Evolutionary conservation across 495 filamentous ascomycete genomes (phyloP), one percentile per base, ranked within the genome.

Genomic region (Bathelium albidoporum): DNA sequence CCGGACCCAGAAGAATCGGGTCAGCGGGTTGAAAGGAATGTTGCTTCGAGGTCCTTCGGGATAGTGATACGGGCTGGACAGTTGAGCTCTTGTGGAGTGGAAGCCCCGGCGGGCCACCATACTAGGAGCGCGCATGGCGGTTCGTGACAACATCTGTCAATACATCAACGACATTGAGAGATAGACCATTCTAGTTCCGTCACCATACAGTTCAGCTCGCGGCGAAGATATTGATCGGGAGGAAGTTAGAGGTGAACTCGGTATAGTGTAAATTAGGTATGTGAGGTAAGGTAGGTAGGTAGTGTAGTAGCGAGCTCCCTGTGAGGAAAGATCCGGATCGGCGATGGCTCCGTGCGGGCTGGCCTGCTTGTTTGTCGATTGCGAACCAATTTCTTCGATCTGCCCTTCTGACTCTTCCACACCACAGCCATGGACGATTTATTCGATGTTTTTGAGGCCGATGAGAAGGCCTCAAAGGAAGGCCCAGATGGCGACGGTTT

Each of bases 31-130:
- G 86, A 98, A 98, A 65, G 94, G 94, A 64, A 98, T 79, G 82
- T 96, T 97, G 81, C 83, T 86, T 73, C 86, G 85, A 70, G 95
- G 94, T 61, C 94, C 95, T 82, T 97, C 95, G 65, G 92, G 89
- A 81, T 98, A 98, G 82, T 98, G 94, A 83, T 95, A 95, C 31
- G 91, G 91, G 72, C 90, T 94, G 64, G 83, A 84, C 69, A 94
- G 78, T 77, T 89, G 93, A 74, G 88, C 78, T 68, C 89, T 87
- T 74, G 92, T 95, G 73, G 90, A 86, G 77, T 90, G 87, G 85
- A 98, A 95, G 78, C 89, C 91, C 73, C 94, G 92, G 79, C 92
- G 90, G 82, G 87, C 84, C 77, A 91, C 83, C 74, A 84, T 84
- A 62, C 73, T 70, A 67, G 79, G 75, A 68, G 80, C 78, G 73